Evolutionary conservation across 2,329 filamentous ascomycete genomes (phyloP).

Genomic region (Triangularia setosa): DNA sequence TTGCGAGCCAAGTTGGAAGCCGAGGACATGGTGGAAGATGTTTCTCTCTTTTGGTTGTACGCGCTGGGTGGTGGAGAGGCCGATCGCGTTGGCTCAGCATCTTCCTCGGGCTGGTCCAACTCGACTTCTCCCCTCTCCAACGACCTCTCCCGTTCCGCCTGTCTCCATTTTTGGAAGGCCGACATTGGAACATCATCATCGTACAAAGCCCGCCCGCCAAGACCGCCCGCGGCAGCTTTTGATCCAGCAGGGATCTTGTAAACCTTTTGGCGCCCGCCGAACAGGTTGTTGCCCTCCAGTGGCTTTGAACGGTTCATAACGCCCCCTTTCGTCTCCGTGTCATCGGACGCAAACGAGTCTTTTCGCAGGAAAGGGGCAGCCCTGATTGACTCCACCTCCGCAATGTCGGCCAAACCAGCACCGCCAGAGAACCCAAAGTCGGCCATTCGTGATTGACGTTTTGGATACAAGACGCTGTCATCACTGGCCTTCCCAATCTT

Average conservation of each 20-base stretch:
- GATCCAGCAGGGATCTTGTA: constrained; percentile 68
- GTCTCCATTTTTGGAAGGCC: constrained; percentile 73
- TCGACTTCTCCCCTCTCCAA: constrained; percentile 38
- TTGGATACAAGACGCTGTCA: constrained; percentile 84
- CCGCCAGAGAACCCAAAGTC: constrained; percentile 58
- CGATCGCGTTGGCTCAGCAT: constrained; percentile 42
- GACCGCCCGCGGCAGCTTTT: constrained; percentile 37
- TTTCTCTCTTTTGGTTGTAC: constrained; percentile 75
- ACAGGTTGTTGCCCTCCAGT: constrained; percentile 85
- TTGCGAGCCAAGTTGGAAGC: constrained; percentile 63
- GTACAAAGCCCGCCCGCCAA: constrained; percentile 69
- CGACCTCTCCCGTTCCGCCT: constrained; percentile 51
- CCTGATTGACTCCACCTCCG: constrained; percentile 80
- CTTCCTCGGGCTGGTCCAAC: constrained; percentile 35
- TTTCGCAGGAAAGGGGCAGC: constrained; percentile 56
- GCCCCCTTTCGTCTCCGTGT: constrained; percentile 59
- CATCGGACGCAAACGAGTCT: constrained; percentile 64
- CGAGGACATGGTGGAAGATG: constrained; percentile 78
- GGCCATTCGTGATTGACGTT: constrained; percentile 71
- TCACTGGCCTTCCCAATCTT: constrained; percentile 92
- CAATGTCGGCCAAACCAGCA: constrained; percentile 70
- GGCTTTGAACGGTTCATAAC: constrained; percentile 83
- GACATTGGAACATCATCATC: constrained; percentile 83
- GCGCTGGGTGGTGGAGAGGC: constrained; percentile 56
- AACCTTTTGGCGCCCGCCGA: constrained; percentile 93